Evolutionary conservation across 2,329 filamentous ascomycete species (phyloP).

Genomic region (Neopestalotiopsis sp.): DNA sequence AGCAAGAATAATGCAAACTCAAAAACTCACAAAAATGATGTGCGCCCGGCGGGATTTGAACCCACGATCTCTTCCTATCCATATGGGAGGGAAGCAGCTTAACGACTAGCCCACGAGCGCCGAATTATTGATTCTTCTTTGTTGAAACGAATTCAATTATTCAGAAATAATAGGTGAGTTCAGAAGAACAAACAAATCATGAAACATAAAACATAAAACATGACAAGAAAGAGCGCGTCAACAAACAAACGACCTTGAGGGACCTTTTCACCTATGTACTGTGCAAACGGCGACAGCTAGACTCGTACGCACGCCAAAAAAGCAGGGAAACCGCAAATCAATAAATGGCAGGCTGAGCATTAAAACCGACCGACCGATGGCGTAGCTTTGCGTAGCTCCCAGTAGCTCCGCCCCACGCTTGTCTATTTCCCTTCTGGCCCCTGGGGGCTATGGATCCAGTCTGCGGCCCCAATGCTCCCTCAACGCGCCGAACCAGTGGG

Average conservation of each 20-base stretch:
- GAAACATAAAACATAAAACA: neutral
- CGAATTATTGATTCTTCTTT: neutral
- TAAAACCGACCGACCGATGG: too few relatives aligned
- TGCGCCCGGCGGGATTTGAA: constrained; percentile 39
- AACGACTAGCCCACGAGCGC: constrained; percentile 36
- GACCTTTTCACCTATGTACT: too few relatives aligned
- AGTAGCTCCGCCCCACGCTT: too few relatives aligned
- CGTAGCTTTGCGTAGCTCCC: too few relatives aligned
- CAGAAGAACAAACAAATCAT: neutral
- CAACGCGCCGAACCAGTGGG: neutral
- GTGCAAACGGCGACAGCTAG: too few relatives aligned
- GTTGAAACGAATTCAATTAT: neutral
- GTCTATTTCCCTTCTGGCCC: too few relatives aligned
- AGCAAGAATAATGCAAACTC: neutral
- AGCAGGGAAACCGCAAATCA: too few relatives aligned
- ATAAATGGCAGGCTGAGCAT: too few relatives aligned
- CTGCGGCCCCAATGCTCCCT: neutral
- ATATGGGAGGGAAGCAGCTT: constrained; percentile 35
- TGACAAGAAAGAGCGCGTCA: neutral
- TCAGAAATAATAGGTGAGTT: neutral
- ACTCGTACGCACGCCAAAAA: too few relatives aligned
- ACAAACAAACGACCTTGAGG: too few relatives aligned
- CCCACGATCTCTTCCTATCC: constrained; percentile 24
- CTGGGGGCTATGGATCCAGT: neutral
- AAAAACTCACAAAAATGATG: constrained; percentile 16